Evolutionary conservation across 2,329 filamentous ascomycete species (phyloP).

Genomic region (Orbilia ellipsospora): DNA sequence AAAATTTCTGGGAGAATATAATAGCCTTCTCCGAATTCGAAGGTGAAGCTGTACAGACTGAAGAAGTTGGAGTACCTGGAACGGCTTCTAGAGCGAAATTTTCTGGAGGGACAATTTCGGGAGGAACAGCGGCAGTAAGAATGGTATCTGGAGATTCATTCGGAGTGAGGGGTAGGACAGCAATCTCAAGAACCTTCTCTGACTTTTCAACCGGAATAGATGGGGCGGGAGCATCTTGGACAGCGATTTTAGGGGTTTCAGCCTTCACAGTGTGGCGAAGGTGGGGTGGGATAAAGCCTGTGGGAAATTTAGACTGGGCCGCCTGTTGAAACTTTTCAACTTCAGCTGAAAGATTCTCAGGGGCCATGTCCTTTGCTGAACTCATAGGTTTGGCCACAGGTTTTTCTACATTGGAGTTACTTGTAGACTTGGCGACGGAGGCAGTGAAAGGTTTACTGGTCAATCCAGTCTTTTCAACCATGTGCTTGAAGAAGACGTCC

Average conservation of each 20-base stretch:
- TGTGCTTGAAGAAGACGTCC: slow-evolving; percentile 37
- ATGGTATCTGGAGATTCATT: neutral
- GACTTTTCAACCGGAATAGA: neutral
- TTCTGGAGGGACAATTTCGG: neutral
- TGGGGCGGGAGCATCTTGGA: neutral
- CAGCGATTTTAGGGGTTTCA: neutral
- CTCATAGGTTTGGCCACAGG: slow-evolving; percentile 39
- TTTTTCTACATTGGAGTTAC: neutral
- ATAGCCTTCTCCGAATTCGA: neutral
- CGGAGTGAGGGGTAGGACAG: neutral
- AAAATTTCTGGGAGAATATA: slow-evolving; percentile 16
- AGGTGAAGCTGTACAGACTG: neutral
- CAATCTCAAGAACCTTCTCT: neutral
- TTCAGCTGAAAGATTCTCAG: neutral
- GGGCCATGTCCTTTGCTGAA: slow-evolving; percentile 39
- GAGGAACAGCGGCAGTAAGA: neutral
- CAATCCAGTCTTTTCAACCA: slow-evolving; percentile 31
- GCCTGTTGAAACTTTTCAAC: slow-evolving; percentile 9
- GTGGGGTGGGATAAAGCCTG: slow-evolving; percentile 37
- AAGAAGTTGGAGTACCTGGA: neutral
- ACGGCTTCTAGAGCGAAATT: slow-evolving; percentile 1
- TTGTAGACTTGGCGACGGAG: neutral
- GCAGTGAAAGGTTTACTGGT: slow-evolving; percentile 1
- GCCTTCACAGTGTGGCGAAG: slow-evolving; percentile 25
- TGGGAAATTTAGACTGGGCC: slow-evolving; percentile 8